Base-by-base conservation (phyloP, 2,329 filamentous ascomycete genomes). In the Phialophora chinensis region DNA sequence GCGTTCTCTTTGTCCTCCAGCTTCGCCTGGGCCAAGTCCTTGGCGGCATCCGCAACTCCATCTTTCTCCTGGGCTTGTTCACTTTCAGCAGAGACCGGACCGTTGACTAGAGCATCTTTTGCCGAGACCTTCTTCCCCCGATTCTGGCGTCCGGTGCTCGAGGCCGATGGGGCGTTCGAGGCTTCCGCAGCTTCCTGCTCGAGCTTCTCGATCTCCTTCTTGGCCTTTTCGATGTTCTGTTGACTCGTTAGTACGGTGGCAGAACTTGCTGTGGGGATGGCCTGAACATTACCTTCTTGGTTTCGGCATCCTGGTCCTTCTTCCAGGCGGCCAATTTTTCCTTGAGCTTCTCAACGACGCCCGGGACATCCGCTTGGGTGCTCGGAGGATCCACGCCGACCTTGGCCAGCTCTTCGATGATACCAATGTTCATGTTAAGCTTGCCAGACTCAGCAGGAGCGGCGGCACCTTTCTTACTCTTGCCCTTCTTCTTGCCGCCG, bases 201-300 rank as follows among this genome's bases (percentile, higher is more conserved):
- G 52, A 98, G 87, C 73, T 89, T 89, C 77, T 93, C 92, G 70
- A 99, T 96, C 80, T 97, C 93, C 80, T 94, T 94, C 84, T 97
- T 91, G 68, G 95, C 95, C 81, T 97, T 97, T 71, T 92, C 91
- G 68, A 98, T 90, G 85, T 99, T 99, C 95, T 98, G 75, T 66
- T 27, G 67, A 70, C 52, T 33, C 69, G 60, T 65, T 49, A 62
- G 66, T 33, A 58, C 50, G 31, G 25, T n/a, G 55, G 44, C 38
- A 44, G 27, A 14, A 7, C 12, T 5, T 25, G 20, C 49, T 10
- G 49, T 23, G 20, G 20, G 20, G 35, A 35, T 25, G 35, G 2
- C n/a, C 10, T 53, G 49, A 44, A 6, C 20, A 90, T 84, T 82
- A 97, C 95, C 83, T 92, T 90, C 78, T 95, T 87, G 23, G 95